Evolutionary conservation across 2,329 filamentous ascomycete genomes (phyloP).

Genomic region (Aspergillus hortae): DNA sequence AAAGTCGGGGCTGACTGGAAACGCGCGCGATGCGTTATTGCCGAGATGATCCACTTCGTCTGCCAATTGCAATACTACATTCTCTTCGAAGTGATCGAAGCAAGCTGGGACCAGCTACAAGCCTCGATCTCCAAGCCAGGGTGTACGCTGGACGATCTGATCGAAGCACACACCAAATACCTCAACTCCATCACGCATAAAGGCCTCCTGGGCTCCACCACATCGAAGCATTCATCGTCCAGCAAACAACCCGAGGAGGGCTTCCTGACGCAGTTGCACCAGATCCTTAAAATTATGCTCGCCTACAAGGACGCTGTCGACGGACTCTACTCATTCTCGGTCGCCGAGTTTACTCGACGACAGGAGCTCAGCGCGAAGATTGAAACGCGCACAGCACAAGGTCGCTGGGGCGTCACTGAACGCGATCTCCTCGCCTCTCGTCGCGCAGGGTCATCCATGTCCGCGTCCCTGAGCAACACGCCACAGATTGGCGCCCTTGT

Average conservation of each 20-base stretch:
- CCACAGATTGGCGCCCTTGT: constrained; percentile 21
- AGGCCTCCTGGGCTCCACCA: constrained; percentile 74
- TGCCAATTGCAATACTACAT: constrained; percentile 98
- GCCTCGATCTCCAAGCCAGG: constrained; percentile 76
- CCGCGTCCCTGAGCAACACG: constrained; percentile 23
- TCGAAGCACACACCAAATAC: constrained; percentile 85
- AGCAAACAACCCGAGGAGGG: constrained; percentile 60
- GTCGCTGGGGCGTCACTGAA: constrained; percentile 62
- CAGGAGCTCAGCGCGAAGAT: constrained; percentile 77
- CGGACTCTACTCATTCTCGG: constrained; percentile 88
- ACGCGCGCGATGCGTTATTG: constrained; percentile 77
- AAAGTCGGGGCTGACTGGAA: constrained; percentile 82
- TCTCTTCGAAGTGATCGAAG: constrained; percentile 96
- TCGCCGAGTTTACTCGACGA: constrained; percentile 88
- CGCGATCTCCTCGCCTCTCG: constrained; percentile 42
- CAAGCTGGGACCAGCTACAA: constrained; percentile 89
- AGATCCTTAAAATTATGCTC: constrained; percentile 91
- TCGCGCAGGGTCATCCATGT: constrained; percentile 24
- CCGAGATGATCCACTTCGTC: constrained; percentile 98
- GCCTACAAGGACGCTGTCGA: constrained; percentile 91
- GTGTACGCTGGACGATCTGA: constrained; percentile 91
- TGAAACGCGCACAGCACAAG: constrained; percentile 62
- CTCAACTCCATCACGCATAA: constrained; percentile 94
- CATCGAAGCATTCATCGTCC: constrained; percentile 30
- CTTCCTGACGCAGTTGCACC: constrained; percentile 87